Base-by-base conservation (phyloP, 352 stramenopile genomes). In the Globisporangium megalacanthum region DNA sequence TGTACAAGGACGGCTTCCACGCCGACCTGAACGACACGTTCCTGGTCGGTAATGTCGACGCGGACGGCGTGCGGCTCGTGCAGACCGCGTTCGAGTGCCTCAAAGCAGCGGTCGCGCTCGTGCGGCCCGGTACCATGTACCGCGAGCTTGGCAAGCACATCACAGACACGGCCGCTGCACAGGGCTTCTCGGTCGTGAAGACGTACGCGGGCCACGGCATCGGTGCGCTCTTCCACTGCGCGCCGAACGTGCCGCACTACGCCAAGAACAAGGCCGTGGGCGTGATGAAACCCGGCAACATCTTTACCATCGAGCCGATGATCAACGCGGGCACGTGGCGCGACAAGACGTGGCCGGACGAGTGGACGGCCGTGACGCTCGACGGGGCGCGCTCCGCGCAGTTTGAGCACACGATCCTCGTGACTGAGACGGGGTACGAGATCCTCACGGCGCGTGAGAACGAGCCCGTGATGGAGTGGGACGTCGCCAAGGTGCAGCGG, bases 281-380 rank as follows among this genome's bases (percentile, higher is more conserved):
- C 36, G 94, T 98, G 22, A 99, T 99, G 92, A 98, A 97, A 62
- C 86, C 89, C 3, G 97, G 96, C 29, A 95, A 99, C 77, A 96
- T 99, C 46, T 99, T 99, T 74, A 99, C 97, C 0, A 98, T 99
- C 56, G 97, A 99, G 68, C 97, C 97, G 9, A 99, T 99, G 97
- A 99, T 99, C 66, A 99, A 99, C 75, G 72, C 97, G n/a, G 97
- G 79, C 20, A 75, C 76, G 59, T 89, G 83, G 89, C 68, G 93
- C 88, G 85, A 92, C 64, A 66, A 83, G 66, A 98, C 88, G 6
- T 99, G 97, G 97, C 91, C 90, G 17, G 97, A 99, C 69, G 95
- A 99, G 63, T 99, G 97, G 97, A 99, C 97, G 25, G 91, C 89
- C 13, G 93, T 98, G 14, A 99, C 97, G 6, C 82, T 73, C 9